Evolutionary conservation across 164 flowering plant species (phyloP).

Genomic region (Nymphaea thermarum): DNA sequence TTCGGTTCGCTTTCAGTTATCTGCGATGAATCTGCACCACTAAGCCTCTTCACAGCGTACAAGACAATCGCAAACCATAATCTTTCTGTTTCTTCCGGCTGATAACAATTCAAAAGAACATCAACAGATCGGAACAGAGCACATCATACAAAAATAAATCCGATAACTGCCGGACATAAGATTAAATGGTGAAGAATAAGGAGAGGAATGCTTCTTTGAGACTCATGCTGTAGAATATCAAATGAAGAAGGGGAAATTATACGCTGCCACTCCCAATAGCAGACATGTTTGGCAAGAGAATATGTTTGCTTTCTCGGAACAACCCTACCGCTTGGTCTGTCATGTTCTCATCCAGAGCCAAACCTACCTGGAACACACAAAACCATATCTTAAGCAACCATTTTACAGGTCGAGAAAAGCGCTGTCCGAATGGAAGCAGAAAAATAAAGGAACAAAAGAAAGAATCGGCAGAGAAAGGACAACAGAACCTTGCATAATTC

Average conservation of each 20-base stretch:
- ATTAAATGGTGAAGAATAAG: not conserved
- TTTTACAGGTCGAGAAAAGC: not conserved
- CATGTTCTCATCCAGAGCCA: slow-evolving; percentile 38
- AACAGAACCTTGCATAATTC: slow-evolving; percentile 53
- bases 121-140: not conserved
- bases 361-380: slow-evolving; percentile 25
- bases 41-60: slow-evolving; percentile 51
- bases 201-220: not conserved
- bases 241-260: not conserved
- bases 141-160: not conserved
- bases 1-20: slow-evolving; percentile 10
- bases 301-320: slow-evolving; percentile 50
- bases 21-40: slow-evolving; percentile 15
- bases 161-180: not conserved
- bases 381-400: too few species aligned
- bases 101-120: slow-evolving; percentile 5
- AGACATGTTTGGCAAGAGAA: slow-evolving; percentile 34
- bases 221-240: too few species aligned
- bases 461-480: not conserved
- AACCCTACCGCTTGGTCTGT: slow-evolving; percentile 32
- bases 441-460: not conserved
- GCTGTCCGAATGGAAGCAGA: not conserved
- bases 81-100: slow-evolving; percentile 78
- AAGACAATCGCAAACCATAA: slow-evolving; percentile 75
- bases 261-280: slow-evolving; percentile 62